Conservation (phyloP, 192 early-diverging fungal genomes). For the Backusella tarrabulga region DNA sequence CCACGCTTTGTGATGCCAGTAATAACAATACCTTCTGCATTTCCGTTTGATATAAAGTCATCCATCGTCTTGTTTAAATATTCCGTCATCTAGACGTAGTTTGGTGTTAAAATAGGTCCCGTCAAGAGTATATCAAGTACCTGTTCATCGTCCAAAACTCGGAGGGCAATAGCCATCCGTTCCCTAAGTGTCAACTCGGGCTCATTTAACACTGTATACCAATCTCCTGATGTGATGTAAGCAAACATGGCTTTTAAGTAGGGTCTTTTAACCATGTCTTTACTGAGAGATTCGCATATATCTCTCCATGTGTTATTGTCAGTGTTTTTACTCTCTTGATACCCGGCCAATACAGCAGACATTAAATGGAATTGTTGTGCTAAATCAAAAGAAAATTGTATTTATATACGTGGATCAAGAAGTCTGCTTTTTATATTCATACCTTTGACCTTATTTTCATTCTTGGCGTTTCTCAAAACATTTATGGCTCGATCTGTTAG, state of each 20-base stretch:
- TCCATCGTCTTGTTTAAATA: conserved; percentile 59
- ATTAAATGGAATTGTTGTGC: conserved; percentile 83
- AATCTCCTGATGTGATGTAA: conserved; percentile 80
- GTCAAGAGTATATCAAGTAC: conserved; percentile 33
- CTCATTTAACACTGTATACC: conserved; percentile 74
- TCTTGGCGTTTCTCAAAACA: conserved; percentile 51
- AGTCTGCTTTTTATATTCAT: conserved; percentile 11
- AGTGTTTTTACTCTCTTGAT: conserved; percentile 34
- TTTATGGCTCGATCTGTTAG: conserved; percentile 70
- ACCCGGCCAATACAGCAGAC: conserved; percentile 69
- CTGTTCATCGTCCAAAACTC: conserved; percentile 80
- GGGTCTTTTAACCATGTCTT: conserved; percentile 58
- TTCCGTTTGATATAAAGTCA: conserved; percentile 57
- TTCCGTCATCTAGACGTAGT: conserved; percentile 46
- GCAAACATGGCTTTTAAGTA: conserved; percentile 89
- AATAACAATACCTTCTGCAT: conserved; percentile 79
- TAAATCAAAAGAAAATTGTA: conserved; percentile 17
- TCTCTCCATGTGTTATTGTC: conserved; percentile 49
- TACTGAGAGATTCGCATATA: conserved; percentile 60
- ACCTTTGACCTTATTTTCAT: conserved; percentile 40
- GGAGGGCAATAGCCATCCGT: conserved; percentile 81
- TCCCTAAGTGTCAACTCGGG: conserved; percentile 70
- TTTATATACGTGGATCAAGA: background rate
- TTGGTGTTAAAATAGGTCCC: background rate
- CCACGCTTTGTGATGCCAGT: conserved; percentile 75